phyloP scores from a whole-genome alignment of 2,329 filamentous ascomycete species.

The Scytalidium lignicola region DNA sequence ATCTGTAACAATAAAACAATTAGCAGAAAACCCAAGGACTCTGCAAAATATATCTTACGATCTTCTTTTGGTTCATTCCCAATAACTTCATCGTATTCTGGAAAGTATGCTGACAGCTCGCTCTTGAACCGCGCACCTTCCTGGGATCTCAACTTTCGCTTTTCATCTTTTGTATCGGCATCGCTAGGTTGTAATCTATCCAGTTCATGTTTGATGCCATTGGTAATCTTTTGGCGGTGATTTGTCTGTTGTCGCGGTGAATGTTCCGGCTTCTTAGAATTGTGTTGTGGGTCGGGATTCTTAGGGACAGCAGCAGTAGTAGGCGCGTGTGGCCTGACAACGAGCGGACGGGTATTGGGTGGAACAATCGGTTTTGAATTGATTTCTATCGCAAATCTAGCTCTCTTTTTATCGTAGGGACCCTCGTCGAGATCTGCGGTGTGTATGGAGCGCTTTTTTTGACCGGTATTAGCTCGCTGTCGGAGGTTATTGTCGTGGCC shows the following conservation, averaged over 20 bases:
- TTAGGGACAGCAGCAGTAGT: conserved; percentile 17
- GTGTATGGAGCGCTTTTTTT: conserved; percentile 46
- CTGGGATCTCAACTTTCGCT: conserved; percentile 77
- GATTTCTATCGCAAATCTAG: conserved; percentile 50
- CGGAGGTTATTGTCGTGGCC: conserved; percentile 23
- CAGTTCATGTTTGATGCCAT: conserved; percentile 58
- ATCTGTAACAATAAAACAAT: conserved; percentile 45
- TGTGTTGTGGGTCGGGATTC: conserved; percentile 8
- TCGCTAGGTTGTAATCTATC: conserved; percentile 46
- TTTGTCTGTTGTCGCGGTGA: conserved; percentile 33
- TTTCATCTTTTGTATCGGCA: conserved; percentile 50
- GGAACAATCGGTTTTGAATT: conserved; percentile 26
- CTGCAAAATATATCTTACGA: conserved; percentile 47
- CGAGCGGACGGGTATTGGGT: conserved; percentile 14
- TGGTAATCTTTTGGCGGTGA: conserved; percentile 53
- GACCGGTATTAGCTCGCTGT: conserved; percentile 31
- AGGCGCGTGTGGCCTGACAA: conserved; percentile 19
- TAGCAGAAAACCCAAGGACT: conserved; percentile 8
- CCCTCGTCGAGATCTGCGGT: conserved; percentile 40
- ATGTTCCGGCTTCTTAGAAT: conserved; percentile 20
- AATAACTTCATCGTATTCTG: conserved; percentile 91
- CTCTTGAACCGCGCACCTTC: conserved; percentile 85
- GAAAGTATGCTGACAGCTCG: conserved; percentile 85
- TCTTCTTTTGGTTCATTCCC: conserved; percentile 75
- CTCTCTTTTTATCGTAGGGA: conserved; percentile 41